Evolutionary conservation across 2,329 filamentous ascomycete genomes (phyloP), one percentile per base, ranked within the genome.

Genomic region (Fusarium napiforme): DNA sequence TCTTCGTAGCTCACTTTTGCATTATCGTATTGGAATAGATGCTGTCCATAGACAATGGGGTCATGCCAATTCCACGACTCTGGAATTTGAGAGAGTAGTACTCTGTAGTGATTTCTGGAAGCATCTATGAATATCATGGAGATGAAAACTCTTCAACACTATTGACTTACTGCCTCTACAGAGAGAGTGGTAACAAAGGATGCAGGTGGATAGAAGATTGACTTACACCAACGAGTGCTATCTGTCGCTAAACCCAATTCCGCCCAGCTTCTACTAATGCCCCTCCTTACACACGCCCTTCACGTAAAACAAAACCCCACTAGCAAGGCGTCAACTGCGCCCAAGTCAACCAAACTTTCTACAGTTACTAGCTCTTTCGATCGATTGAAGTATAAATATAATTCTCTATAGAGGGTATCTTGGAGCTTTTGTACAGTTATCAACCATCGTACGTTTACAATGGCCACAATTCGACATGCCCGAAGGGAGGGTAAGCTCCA

Each of bases 401-500:
- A 32, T 56, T 19, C 32, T 43, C 30, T 50, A 14, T 49, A 39
- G 46, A 62, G 65, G 50, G 52, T 64, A 64, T 64, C 56, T 39
- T 40, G 40, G 9, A 16, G 16, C 4, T 34, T 47, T 30, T 59
- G 23, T 57, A 67, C 56, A 71, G n/a, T 7, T 23, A 40, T 60
- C 28, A 45, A 26, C 36, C 49, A 63, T 64, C 43, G 30, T 59
- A 62, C 60, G 71, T 50, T 68, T 53, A n/a, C 52, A 72, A 78
- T 78, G 76, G 71, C 73, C 14, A 76, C 76, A 19, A 69, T 78
- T 71, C 75, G 76, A 63, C 76, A 78, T 58, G 76, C 76, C 36
- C 76, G 76, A 39, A 61, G 68, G 50, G 76, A 76, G 64, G 76
- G 76, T 78, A 63, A 64, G 73, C 46, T 57, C 39, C 53, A 50